phyloP scores from a whole-genome alignment of 148 eudicot species.

The Chenopodium quinoa region DNA sequence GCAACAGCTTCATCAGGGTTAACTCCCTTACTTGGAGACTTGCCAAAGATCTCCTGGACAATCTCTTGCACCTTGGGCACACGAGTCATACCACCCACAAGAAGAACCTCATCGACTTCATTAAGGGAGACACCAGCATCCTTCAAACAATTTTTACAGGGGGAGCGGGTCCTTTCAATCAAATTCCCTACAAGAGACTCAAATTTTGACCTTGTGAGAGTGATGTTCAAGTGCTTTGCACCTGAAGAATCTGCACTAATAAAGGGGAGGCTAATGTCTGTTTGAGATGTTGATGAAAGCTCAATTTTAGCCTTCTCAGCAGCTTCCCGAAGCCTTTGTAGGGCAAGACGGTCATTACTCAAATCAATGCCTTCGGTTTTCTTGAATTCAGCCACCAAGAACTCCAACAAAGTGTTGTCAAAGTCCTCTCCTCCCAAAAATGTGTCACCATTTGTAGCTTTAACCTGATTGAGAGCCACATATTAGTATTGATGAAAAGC shows the following conservation, averaged over 20 bases:
- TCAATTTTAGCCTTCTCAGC: slow-evolving; percentile 98
- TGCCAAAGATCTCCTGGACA: slow-evolving; percentile 79
- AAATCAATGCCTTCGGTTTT: slow-evolving; percentile 73
- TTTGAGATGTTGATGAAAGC: slow-evolving; percentile 87
- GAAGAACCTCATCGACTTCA: slow-evolving; percentile 87
- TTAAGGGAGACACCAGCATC: slow-evolving; percentile 75
- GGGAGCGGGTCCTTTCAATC: slow-evolving; percentile 80
- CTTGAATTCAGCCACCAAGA: slow-evolving; percentile 74
- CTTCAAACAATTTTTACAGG: slow-evolving; percentile 83
- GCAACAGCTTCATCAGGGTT: slow-evolving; percentile 98
- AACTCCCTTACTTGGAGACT: slow-evolving; percentile 91
- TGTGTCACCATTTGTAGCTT: slow-evolving; percentile 99
- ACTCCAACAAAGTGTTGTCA: slow-evolving; percentile 79
- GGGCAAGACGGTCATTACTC: slow-evolving; percentile 69
- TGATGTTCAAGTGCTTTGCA: slow-evolving; percentile 88
- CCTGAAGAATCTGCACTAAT: slow-evolving; percentile 93
- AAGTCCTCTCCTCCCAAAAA: slow-evolving; percentile 98
- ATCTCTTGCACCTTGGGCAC: slow-evolving; percentile 88
- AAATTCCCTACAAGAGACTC: slow-evolving; percentile 73
- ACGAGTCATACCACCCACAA: slow-evolving; percentile 97
- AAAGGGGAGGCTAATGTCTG: slow-evolving; percentile 88
- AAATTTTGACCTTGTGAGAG: slow-evolving; percentile 85
- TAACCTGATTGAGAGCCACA: slow-evolving; percentile 45
- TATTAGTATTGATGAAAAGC: slow-evolving; percentile 9
- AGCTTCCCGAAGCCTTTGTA: slow-evolving; percentile 93